Evolutionary conservation across 805 yeast genomes (phyloP), one percentile per base, ranked within the genome.

Genomic region (Candida nanaspora): DNA sequence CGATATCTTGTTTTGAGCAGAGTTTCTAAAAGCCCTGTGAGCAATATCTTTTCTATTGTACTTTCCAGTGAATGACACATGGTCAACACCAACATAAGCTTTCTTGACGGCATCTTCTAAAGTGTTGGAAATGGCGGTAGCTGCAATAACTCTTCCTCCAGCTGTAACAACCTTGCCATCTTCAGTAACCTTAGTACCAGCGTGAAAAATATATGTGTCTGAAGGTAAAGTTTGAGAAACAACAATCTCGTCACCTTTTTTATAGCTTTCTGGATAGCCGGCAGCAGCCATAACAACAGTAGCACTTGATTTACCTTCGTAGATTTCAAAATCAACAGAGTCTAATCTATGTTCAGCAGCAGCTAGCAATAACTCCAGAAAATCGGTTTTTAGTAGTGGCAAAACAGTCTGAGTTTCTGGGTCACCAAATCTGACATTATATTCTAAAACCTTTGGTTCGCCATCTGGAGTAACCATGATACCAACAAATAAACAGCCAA

Each of bases 401-500:
- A 93, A 69, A 20, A 93, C 95, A 3, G 97, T 86, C 69, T 93
- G 98, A 28, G 98, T 93, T 68, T 93, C 99, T 50, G 99, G 99
- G 62, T 93, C 99, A 47, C 99, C 99, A 52, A 93, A 94, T 66
- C 99, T 81, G 39, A 94, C 98, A 53, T 93, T 93, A 66, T 94
- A 93, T 65, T 93, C 99, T 55, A 93, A 72, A 4, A 89, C 96
- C 67, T 88, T 86, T 51, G 98, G 98, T 39, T 50, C 63, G 46
- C 95, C 97, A 33, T 69, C 54, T n/a, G 80, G 76, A 5, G 94
- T 78, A 50, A 93, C 74, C 82, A 93, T 93, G 52, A 93, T 76
- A 46, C 99, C 99, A 10, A 96, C 93, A 68, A 93, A 93, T 38
- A 93, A 70, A 46, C 94, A 81, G 53, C 99, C 99, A 41, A 86